Evolutionary conservation across 2,329 filamentous ascomycete genomes (phyloP).

Genomic region (Aspergillus sp.): DNA sequence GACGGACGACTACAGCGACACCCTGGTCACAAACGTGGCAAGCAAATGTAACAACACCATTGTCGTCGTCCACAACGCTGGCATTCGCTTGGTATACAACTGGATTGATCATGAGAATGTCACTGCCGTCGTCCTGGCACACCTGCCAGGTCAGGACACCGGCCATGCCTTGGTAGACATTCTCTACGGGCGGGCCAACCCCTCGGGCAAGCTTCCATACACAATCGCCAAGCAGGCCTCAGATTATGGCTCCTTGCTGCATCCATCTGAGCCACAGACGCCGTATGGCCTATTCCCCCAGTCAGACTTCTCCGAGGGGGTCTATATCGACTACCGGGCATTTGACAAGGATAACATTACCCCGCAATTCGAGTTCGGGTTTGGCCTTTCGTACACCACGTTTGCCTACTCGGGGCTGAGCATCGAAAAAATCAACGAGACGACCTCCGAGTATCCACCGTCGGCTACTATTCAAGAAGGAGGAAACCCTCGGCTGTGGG

Average conservation of each 20-base stretch:
- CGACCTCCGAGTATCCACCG: constrained; percentile 16
- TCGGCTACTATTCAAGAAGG: constrained; percentile 51
- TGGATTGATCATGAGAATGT: constrained; percentile 67
- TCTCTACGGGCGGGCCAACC: constrained; percentile 60
- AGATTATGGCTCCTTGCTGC: constrained; percentile 53
- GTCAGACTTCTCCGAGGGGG: constrained; percentile 52
- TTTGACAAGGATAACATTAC: constrained; percentile 48
- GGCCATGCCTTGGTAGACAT: constrained; percentile 59
- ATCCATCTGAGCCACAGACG: constrained; percentile 16
- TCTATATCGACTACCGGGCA: constrained; percentile 57
- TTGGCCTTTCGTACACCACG: constrained; percentile 33
- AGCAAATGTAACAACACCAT: constrained; percentile 63
- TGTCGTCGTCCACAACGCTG: constrained; percentile 67
- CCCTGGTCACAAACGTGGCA: constrained; percentile 60
- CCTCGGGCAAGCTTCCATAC: constrained; percentile 63
- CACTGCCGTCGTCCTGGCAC: constrained; percentile 64
- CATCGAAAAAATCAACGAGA: constrained; percentile 3
- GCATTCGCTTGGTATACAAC: constrained; percentile 55
- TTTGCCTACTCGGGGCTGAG: constrained; percentile 23
- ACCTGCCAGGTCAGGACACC: constrained; percentile 66
- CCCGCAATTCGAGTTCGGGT: constrained; percentile 44
- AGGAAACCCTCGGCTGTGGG: constrained; percentile 58
- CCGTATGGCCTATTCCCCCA: constrained; percentile 25
- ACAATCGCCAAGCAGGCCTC: constrained; percentile 59
- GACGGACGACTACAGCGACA: constrained; percentile 51